A percentile compares a stretch with the other conserved stretches of the same genome.
Conservation (phyloP, 2,329 filamentous ascomycete genomes). For the Amauroascus niger region DNA sequence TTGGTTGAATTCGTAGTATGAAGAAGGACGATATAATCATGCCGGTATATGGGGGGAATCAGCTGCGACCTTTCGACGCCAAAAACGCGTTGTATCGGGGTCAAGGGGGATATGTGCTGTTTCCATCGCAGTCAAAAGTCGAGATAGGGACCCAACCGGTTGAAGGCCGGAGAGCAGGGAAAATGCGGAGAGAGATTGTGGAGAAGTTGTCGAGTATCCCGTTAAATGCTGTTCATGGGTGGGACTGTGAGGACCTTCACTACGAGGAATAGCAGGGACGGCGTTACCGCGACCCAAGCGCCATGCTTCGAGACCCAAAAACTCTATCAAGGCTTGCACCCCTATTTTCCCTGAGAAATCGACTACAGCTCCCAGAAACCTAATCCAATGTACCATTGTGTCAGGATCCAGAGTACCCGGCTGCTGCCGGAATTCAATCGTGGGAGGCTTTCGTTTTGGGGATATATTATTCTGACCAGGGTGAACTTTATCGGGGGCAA, state of each 20-base stretch:
- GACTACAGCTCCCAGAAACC: conserved; percentile 13
- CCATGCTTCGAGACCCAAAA: conserved; percentile 14
- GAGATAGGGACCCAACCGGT: conserved; percentile 14
- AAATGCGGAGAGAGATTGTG: conserved; percentile 6
- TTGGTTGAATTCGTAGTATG: neutral
- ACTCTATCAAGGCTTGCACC: conserved; percentile 9
- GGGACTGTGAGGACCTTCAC: neutral
- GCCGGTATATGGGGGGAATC: neutral
- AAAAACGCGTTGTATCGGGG: conserved; percentile 12
- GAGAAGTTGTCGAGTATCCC: neutral
- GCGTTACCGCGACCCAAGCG: neutral
- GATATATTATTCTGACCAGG: neutral
- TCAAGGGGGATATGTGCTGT: conserved; percentile 11
- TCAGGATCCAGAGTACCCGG: conserved; percentile 15
- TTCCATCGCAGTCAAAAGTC: conserved; percentile 15
- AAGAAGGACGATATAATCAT: neutral
- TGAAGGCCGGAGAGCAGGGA: conserved; percentile 8
- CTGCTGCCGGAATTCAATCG: conserved; percentile 16
- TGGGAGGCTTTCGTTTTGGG: conserved; percentile 14
- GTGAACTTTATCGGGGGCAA: neutral
- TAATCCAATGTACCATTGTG: conserved; percentile 16
- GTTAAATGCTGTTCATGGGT: neutral
- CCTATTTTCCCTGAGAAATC: conserved; percentile 14
- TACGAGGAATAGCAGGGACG: neutral
- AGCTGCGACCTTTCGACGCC: conserved; percentile 11